Evolutionary conservation across 192 early-diverging fungal genomes (phyloP), one percentile per base, ranked within the genome.

Genomic region (Umbelopsis ramanniana): DNA sequence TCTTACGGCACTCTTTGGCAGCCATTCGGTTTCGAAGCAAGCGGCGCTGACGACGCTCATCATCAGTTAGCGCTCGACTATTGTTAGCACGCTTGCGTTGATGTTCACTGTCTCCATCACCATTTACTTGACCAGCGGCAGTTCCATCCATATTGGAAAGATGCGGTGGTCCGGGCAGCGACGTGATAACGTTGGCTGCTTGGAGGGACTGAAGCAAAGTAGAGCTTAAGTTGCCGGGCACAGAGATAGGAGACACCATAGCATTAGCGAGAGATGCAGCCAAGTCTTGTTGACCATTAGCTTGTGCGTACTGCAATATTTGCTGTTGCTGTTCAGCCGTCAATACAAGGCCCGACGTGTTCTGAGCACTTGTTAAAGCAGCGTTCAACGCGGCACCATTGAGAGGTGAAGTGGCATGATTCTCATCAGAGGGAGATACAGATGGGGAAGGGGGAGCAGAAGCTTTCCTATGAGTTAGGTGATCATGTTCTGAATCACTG

Each of bases 1-100:
- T 94, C 70, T 91, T 90, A 6, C 93, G 88, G 53, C 92, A 94
- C 75, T 93, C 93, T 74, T 93, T 93, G 54, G 93, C 93, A 2
- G 93, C 93, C 24, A 93, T 79, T 6, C 93, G 83, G 79, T 94
- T 94, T 69, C 91, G 85, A 72, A 89, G 78, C 72, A 94, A 74
- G 5, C 93, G 84, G 22, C 93, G 87, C 54, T 91, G 89, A 66
- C 92, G 85, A 53, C 91, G 85, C 72, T 94, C 92, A 23, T 93
- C 92, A 19, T 88, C 82, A 0, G 90, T 89, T 67, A 84, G 78
- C 50, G 82, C 74, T 8, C 84, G 74, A 33, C 68, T 67, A 47
- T 75, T 26, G 45, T 46, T 55, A 24, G 67, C 66, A 26, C 67
- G 21, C 54, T 72, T 54, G 24, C 71, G 52, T 22, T 72, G 48